phyloP scores from a whole-genome alignment of 495 filamentous ascomycete species.

The Aspergillus egyptiacus region DNA sequence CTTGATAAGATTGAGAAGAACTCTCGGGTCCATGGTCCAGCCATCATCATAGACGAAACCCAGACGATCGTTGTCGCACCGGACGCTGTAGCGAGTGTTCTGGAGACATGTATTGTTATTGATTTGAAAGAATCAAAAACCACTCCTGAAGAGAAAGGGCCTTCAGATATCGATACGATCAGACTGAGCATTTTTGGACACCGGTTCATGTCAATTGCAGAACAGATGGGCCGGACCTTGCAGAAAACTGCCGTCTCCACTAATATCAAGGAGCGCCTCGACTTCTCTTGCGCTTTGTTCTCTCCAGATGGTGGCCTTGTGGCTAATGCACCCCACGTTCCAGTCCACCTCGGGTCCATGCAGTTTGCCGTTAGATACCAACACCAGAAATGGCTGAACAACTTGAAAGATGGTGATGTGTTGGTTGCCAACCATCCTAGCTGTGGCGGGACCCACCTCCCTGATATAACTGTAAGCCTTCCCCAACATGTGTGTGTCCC shows the following conservation, averaged over 20 bases:
- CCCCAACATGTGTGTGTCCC: background rate
- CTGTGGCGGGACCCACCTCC: constrained; percentile 81
- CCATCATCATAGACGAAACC: constrained; percentile 88
- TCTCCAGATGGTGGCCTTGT: constrained; percentile 86
- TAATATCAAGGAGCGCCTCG: constrained; percentile 95
- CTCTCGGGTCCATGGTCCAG: constrained; percentile 75
- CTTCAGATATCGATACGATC: constrained; percentile 68
- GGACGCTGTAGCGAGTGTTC: constrained; percentile 49
- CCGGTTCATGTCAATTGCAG: constrained; percentile 97
- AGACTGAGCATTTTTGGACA: constrained; percentile 94
- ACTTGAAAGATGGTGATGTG: constrained; percentile 85
- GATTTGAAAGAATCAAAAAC: constrained; percentile 29
- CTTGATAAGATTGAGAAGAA: constrained; percentile 71
- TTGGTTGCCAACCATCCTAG: constrained; percentile 94
- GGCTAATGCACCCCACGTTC: constrained; percentile 91
- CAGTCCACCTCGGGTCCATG: constrained; percentile 70
- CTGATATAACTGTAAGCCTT: constrained; percentile 74
- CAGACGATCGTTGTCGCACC: constrained; percentile 94
- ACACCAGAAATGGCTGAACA: constrained; percentile 85
- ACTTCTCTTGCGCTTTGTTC: constrained; percentile 95
- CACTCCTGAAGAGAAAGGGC: constrained; percentile 61
- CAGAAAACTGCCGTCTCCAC: constrained; percentile 98
- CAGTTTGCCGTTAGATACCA: constrained; percentile 91
- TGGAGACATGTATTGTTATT: constrained; percentile 45
- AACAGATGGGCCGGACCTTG: constrained; percentile 93